Base-by-base conservation (phyloP, 2,329 filamentous ascomycete species). In the Pleoardoris graminearum region DNA sequence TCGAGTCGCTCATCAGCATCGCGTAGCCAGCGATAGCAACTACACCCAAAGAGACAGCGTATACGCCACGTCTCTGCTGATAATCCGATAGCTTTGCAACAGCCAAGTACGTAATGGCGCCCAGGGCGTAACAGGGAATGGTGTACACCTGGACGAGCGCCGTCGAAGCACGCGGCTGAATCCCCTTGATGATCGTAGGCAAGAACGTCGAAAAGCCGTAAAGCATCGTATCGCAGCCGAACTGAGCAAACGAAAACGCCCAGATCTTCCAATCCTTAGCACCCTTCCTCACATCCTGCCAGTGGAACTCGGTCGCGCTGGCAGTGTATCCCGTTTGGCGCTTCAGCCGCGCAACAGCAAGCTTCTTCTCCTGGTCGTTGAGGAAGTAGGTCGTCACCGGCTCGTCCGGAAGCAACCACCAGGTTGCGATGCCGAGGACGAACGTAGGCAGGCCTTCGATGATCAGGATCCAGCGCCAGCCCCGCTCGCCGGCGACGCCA, bases 171-270 rank as follows among this genome's bases (percentile, higher is more conserved):
- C 66, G 68, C 1, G 76, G 74, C 3, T 87, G 86, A 46, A 92
- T 82, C 3, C 81, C 85, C 36, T 83, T 78, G 69, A 93, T 90
- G 59, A 93, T 92, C 4, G 88, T 91, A 0, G 89, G 89, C 38
- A 93, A 74, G 66, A 92, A 92, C 0, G 87, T 91, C 44, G 85
- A 87, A 70, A 85, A 91, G 4, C 88, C 87, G 64, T 92, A 92
- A 0, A 92, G 78, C 83, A 91, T 88, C 1, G 86, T 89, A 63
- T 91, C 87, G 14, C 82, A 80, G 4, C 88, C 87, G 65, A 91
- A 91, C 68, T 90, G 87, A 4, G 79, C 87, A 32, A 84, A 70
- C 57, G 81, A 86, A 67, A 91, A 91, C 1, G 80, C 74, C 79
- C 85, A 90, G 21, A 90, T 83, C 68, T 88, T 91, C 87, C 87